Conservation (phyloP, 345 rosid genomes). For the Hypericum perforatum region DNA sequence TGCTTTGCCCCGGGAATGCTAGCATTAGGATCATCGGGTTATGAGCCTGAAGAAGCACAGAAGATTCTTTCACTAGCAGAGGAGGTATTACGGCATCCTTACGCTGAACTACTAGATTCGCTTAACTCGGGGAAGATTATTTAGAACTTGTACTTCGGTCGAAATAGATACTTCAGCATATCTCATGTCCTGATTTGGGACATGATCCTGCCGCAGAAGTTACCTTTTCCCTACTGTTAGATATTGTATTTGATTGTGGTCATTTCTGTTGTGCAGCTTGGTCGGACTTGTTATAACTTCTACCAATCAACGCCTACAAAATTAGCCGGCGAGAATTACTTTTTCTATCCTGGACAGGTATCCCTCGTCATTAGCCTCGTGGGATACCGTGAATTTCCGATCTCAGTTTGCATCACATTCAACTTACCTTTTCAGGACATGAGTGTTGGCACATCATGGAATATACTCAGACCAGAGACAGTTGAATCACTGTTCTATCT, state of each 20-base stretch:
- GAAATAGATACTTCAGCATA: no score
- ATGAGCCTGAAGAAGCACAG: conserved; percentile 63
- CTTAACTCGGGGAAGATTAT: no score
- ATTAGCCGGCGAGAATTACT: conserved; percentile 94
- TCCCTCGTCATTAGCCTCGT: conserved; percentile 2
- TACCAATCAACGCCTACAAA: conserved; percentile 89
- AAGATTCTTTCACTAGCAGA: conserved; percentile 75
- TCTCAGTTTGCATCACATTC: neutral
- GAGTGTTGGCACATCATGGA: conserved; percentile 97
- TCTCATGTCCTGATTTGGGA: no score
- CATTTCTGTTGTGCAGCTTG: conserved; percentile 48
- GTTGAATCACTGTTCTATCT: conserved; percentile 90
- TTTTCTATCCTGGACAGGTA: conserved; percentile 68
- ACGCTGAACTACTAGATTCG: neutral
- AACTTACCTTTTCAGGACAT: conserved; percentile 51
- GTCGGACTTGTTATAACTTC: conserved; percentile 96
- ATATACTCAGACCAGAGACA: conserved; percentile 91
- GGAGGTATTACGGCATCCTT: conserved; percentile 40
- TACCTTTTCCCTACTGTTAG: no score
- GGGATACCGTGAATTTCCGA: neutral
- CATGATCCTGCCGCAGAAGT: no score
- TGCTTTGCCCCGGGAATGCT: conserved; percentile 99
- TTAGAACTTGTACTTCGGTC: no score
- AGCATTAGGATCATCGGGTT: conserved; percentile 88
- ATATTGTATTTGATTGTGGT: neutral